phyloP scores from a whole-genome alignment of 2,329 filamentous ascomycete genomes.

The Monosporascus sp. region DNA sequence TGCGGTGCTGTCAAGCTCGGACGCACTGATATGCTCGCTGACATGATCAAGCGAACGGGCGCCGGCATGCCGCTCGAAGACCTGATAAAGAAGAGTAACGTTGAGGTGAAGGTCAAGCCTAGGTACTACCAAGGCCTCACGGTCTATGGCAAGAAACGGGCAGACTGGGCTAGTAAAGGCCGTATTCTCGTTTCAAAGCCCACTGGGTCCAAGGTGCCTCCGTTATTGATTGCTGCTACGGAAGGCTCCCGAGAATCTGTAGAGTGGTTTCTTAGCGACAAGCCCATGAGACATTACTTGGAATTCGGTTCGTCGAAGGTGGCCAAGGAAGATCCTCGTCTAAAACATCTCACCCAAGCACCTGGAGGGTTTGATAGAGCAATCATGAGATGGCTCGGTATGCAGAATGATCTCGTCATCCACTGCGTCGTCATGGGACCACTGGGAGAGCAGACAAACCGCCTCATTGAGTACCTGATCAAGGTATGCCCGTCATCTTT shows the following conservation, averaged over 20 bases:
- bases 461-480: constrained; percentile 61
- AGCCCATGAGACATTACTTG: constrained; percentile 60
- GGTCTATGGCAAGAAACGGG: constrained; percentile 48
- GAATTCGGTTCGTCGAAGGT: constrained; percentile 59
- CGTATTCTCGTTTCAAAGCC: constrained; percentile 37
- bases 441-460: constrained; percentile 35
- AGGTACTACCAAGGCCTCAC: constrained; percentile 72
- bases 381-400: constrained; percentile 56
- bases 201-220: constrained; percentile 44
- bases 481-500: constrained; percentile 56
- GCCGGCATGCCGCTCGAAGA: constrained; percentile 64
- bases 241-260: constrained; percentile 59
- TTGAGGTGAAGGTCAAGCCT: constrained; percentile 59
- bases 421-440: constrained; percentile 57
- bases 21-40: constrained; percentile 52
- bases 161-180: constrained; percentile 68
- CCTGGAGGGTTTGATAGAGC: constrained; percentile 59
- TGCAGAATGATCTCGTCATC: constrained; percentile 57
- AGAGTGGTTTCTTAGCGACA: constrained; percentile 73
- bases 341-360: constrained; percentile 56
- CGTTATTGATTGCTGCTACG: constrained; percentile 54
- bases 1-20: constrained; percentile 39
- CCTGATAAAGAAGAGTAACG: constrained; percentile 60
- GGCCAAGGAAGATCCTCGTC: constrained; percentile 54
- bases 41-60: constrained; percentile 61